Base-by-base conservation (phyloP, 129 eudicot genomes). In the Ambrosia trifida region DNA sequence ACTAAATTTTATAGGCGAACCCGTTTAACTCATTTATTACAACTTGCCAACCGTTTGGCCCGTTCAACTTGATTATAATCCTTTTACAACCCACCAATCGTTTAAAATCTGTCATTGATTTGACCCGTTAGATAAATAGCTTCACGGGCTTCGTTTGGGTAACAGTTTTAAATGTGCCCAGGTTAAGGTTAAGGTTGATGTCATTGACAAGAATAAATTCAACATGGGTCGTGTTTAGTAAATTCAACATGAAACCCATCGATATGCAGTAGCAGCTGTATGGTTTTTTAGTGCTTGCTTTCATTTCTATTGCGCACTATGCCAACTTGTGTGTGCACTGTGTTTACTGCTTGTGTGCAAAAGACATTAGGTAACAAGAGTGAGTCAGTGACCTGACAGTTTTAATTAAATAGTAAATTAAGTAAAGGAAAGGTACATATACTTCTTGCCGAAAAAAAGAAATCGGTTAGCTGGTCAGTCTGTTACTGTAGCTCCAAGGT, bases 401-500 rank as follows among this genome's bases (percentile, higher is more conserved):
- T 58, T 43, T 1, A 38, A 78, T 24, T 64, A 43, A 56, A 46
- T 32, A 62, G 56, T 13, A 0, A 28, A 33, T 38, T 28, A 74
- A 76, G 36, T 64, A 74, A 73, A 33, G 6, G 7, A 76, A 62
- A 11, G 36, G 32, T 76, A 68, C 77, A 83, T 30, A 38, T 32
- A 67, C 14, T 72, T 57, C 60, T 20, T 3, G 50, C 19, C 3
- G 44, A 72, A 61, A 44, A 32, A 17, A 59, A 35, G 11, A 9
- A 11, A 44, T 40, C 51, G 0, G 1, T 17, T 59, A 51, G 60
- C 44, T 44, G 56, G 36, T 73, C 61, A 67, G 47, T 32, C 72
- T 47, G 68, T 47, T 66, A 73, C 75, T 17, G 36, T 28, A 66
- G 60, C 78, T 73, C 67, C 74, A 36, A 78, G 82, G 16, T 75